phyloP scores from a whole-genome alignment of 148 eudicot species.

The Rhododendron kiyosumense region DNA sequence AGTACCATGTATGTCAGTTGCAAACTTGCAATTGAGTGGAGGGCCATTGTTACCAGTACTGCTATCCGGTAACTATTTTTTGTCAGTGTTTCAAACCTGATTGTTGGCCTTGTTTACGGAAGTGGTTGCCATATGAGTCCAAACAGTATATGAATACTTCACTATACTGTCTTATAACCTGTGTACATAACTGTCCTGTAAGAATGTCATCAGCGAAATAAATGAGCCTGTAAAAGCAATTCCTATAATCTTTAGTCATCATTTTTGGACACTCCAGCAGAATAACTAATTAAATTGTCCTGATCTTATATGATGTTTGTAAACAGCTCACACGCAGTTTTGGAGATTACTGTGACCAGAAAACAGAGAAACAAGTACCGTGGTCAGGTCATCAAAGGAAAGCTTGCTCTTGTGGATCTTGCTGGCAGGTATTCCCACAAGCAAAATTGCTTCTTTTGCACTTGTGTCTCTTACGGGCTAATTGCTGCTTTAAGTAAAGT shows the following conservation, averaged over 20 bases:
- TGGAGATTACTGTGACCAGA: constrained; percentile 69
- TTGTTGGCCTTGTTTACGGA: not conserved
- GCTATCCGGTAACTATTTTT: not conserved
- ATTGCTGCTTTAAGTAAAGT: not conserved
- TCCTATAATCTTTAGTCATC: not conserved
- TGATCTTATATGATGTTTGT: constrained; percentile 16
- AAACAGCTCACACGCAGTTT: constrained; percentile 74
- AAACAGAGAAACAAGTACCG: constrained; percentile 49
- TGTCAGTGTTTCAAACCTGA: not conserved
- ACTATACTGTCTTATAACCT: not conserved
- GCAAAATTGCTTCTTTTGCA: not conserved
- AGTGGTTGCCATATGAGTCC: not conserved
- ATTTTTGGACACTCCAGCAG: not conserved
- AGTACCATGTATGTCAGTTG: not conserved
- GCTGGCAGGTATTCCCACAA: constrained; percentile 65
- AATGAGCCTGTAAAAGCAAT: not conserved
- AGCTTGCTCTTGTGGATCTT: constrained; percentile 87
- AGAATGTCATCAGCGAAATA: not conserved
- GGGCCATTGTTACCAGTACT: not conserved
- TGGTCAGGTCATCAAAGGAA: constrained; percentile 65
- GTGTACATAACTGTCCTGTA: not conserved
- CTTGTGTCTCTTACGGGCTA: constrained; percentile 2
- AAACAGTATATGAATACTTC: not conserved
- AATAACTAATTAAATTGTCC: not conserved
- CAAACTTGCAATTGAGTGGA: not conserved